Percentiles rank a stretch among this genome's conserved stretches.
phyloP scores from a whole-genome alignment of 805 yeast genomes.

The Candida odintsovae region DNA sequence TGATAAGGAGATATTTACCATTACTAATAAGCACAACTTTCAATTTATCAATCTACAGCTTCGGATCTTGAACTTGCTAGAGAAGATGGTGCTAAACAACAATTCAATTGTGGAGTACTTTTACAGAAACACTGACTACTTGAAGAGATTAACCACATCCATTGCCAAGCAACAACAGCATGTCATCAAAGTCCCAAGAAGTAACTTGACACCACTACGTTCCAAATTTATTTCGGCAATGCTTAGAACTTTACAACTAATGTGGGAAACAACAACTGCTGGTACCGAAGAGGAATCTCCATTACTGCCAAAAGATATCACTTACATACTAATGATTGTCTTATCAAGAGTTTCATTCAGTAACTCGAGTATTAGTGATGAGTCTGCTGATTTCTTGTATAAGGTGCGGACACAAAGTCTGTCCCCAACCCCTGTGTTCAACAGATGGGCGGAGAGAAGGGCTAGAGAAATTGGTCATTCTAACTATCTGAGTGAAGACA shows the following conservation, averaged over 20 bases:
- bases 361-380: conserved; percentile 33
- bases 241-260: conserved; percentile 16
- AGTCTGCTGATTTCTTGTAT: conserved; percentile 33
- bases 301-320: conserved; percentile 26
- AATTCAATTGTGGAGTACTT: conserved; percentile 18
- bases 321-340: conserved; percentile 41
- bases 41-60: conserved; percentile 39
- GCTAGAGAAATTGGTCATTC: conserved; percentile 33
- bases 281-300: conserved; percentile 7
- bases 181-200: conserved; percentile 22
- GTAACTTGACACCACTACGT: conserved; percentile 18
- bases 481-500: conserved; percentile 20
- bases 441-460: conserved; percentile 37
- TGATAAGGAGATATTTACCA: conserved; percentile 7
- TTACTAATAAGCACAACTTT: conserved; percentile 34
- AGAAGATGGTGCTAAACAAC: conserved; percentile 28
- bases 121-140: conserved; percentile 18
- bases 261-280: conserved; percentile 19
- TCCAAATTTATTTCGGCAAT: conserved; percentile 16
- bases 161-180: conserved; percentile 29
- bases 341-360: conserved; percentile 50
- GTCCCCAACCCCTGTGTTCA: conserved; percentile 30
- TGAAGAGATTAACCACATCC: conserved; percentile 16
- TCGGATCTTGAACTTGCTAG: conserved; percentile 43
- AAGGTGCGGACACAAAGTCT: conserved; percentile 28